Conservation (phyloP, 352 stramenopile genomes). For the Thalassiosira ordinaria region DNA sequence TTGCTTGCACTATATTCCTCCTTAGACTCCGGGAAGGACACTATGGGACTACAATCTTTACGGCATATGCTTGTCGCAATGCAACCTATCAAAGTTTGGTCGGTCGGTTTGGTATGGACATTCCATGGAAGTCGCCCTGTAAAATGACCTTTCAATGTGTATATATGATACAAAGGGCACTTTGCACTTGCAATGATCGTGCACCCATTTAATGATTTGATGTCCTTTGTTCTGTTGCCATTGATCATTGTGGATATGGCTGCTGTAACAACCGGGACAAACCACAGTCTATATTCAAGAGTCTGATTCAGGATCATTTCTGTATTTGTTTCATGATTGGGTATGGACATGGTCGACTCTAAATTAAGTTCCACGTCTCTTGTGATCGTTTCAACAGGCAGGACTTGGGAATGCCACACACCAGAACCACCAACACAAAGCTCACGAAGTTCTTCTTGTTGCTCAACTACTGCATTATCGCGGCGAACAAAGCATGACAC, state of each 20-base stretch:
- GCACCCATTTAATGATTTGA: conserved; percentile 30
- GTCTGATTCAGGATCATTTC: conserved; percentile 28
- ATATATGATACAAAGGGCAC: conserved; percentile 37
- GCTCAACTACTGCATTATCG: neutral
- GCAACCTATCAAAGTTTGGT: conserved; percentile 4
- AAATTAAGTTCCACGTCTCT: conserved; percentile 35
- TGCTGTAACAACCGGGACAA: conserved; percentile 40
- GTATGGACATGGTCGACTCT: conserved; percentile 23
- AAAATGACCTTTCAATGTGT: conserved; percentile 16
- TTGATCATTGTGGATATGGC: conserved; percentile 25
- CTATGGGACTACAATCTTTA: neutral
- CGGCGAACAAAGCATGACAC: conserved; percentile 17
- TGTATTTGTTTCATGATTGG: conserved; percentile 28
- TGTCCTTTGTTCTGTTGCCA: conserved; percentile 13
- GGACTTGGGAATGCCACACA: conserved; percentile 27
- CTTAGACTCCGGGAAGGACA: neutral
- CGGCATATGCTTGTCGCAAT: conserved; percentile 17
- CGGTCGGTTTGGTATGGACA: conserved; percentile 1
- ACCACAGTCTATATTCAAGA: conserved; percentile 37
- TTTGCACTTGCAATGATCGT: conserved; percentile 24
- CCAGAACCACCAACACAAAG: conserved; percentile 9
- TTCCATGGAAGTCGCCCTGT: conserved; percentile 25
- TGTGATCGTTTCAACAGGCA: conserved; percentile 13
- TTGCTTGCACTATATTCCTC: conserved; percentile 3
- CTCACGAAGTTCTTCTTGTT: conserved; percentile 16